Evolutionary conservation across 352 stramenopile genomes (phyloP).

Genomic region (Pythium aristosporum): DNA sequence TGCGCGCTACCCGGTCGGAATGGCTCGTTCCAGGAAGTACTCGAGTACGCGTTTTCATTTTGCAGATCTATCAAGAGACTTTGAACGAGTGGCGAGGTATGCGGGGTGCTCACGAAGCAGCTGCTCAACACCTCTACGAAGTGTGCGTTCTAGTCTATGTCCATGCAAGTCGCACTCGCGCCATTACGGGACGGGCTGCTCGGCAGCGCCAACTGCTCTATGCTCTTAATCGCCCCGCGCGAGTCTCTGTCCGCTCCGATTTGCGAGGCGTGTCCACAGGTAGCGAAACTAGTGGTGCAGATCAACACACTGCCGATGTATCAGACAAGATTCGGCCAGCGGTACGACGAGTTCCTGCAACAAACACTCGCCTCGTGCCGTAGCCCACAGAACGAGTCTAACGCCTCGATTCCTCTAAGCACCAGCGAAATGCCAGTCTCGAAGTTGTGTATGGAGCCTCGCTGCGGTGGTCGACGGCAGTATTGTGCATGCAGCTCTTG

Average conservation of each 20-base stretch:
- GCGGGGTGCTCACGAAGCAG: not conserved
- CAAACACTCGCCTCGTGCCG: not conserved
- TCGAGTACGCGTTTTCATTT: constrained; percentile 5
- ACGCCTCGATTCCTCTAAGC: not conserved
- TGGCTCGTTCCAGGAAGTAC: not conserved
- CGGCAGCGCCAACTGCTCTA: not conserved
- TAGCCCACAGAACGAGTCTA: not conserved
- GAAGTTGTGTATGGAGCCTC: too few relatives aligned
- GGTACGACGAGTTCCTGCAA: not conserved
- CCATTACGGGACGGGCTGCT: constrained; percentile 4
- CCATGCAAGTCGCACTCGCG: not conserved
- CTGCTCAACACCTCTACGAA: not conserved
- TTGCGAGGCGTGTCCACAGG: constrained; percentile 6
- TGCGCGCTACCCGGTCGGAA: not conserved
- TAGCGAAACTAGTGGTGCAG: not conserved
- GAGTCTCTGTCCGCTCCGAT: not conserved
- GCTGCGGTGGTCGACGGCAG: too few relatives aligned
- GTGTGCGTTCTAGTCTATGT: not conserved
- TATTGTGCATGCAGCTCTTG: too few relatives aligned
- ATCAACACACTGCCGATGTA: constrained; percentile 2
- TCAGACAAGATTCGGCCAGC: not conserved
- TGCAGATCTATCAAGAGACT: not conserved
- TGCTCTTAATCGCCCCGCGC: constrained; percentile 1
- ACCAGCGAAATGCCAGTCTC: too few relatives aligned
- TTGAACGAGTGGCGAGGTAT: not conserved